Percentiles rank a stretch among this genome's conserved stretches.
phyloP scores from a whole-genome alignment of 257 asterid species.

The Ligustrum vulgare region DNA sequence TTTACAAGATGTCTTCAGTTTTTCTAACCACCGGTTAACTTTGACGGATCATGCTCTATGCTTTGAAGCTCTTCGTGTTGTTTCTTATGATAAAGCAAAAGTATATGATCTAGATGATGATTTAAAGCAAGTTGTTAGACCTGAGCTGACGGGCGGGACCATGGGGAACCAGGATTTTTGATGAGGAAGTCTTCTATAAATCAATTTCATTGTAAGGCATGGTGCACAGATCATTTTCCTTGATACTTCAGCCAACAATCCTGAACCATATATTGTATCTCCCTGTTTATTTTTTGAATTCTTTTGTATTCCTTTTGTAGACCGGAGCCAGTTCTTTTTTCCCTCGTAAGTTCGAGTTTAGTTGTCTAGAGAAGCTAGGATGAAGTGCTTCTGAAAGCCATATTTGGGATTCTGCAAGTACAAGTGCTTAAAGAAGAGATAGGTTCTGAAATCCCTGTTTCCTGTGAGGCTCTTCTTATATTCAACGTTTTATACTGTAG shows the following conservation, averaged over 20 bases:
- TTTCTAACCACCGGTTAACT: slow-evolving; percentile 45
- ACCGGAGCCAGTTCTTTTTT: slow-evolving; percentile 80
- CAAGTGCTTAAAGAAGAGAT: no score
- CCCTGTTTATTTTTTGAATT: slow-evolving; percentile 23
- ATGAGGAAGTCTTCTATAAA: slow-evolving; percentile 83
- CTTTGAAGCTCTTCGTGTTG: slow-evolving; percentile 89
- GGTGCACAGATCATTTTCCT: slow-evolving; percentile 11
- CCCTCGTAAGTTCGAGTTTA: slow-evolving; percentile 57
- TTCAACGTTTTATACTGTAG: slow-evolving; percentile 82
- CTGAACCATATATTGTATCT: slow-evolving; percentile 17
- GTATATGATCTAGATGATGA: slow-evolving; percentile 81
- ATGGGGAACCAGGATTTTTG: slow-evolving; percentile 97
- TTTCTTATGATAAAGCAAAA: slow-evolving; percentile 91
- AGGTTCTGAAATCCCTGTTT: slow-evolving; percentile 40
- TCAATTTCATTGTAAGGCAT: slow-evolving; percentile 71
- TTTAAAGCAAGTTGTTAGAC: slow-evolving; percentile 81
- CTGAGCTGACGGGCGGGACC: slow-evolving; percentile 97
- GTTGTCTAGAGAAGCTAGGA: slow-evolving; percentile 68
- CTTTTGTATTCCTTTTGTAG: slow-evolving; percentile 49
- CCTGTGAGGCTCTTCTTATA: slow-evolving; percentile 73
- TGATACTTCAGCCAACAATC: slow-evolving; percentile 7
- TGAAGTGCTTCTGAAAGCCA: slow-evolving; percentile 78
- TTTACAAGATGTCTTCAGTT: background rate
- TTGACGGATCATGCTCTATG: slow-evolving; percentile 91
- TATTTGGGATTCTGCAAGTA: slow-evolving; percentile 76